Evolutionary conservation across 192 early-diverging fungal genomes (phyloP), one percentile per base, ranked within the genome.

Genomic region (Chytriomyces sp.): DNA sequence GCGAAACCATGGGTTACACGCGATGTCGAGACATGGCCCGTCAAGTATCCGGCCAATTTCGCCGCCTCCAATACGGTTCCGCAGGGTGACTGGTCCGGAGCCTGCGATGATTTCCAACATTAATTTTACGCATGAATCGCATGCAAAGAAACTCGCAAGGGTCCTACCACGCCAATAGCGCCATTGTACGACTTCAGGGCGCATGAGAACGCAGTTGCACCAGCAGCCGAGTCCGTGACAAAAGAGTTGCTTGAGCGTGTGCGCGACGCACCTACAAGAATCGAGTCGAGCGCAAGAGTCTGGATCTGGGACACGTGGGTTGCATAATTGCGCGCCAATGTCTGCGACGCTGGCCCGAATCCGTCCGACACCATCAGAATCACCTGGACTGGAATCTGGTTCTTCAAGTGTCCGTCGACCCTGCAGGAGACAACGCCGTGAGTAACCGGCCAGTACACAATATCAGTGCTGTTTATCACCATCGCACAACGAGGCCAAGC

Each of bases 181-280:
- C 92, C 93, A 81, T 99, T 99, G 84, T 95, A 98, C 2, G 94
- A 86, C 83, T 99, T 99, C 44, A 90, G 78, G 13, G 85, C 91
- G 80, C 97, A 98, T 16, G 95, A 87, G 76, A 94, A 98, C 3
- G 98, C 98, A 1, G 98, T 99, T 0, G 97, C 98, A 8, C 97
- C 98, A 28, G 98, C 96, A 9, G 98, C 98, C 50, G 93, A 94
- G 83, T 99, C 98, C 0, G 98, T 99, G 6, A 99, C 89, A 43
- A 97, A 82, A 50, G 92, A 93, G 82, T 76, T 69, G 62, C 89
- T 89, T 53, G 92, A 94, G 57, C 93, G 87, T 6, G 98, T 99
- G 47, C 98, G 91, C 23, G 94, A 95, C 23, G 91, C 81, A n/a
- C 98, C 97, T 16, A 98, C 92, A 5, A 89, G 76, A 47, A 89